Evolutionary conservation across 306 rosid species (phyloP), one percentile per base, ranked within the genome.

Genomic region (Styphnolobium japonicum): DNA sequence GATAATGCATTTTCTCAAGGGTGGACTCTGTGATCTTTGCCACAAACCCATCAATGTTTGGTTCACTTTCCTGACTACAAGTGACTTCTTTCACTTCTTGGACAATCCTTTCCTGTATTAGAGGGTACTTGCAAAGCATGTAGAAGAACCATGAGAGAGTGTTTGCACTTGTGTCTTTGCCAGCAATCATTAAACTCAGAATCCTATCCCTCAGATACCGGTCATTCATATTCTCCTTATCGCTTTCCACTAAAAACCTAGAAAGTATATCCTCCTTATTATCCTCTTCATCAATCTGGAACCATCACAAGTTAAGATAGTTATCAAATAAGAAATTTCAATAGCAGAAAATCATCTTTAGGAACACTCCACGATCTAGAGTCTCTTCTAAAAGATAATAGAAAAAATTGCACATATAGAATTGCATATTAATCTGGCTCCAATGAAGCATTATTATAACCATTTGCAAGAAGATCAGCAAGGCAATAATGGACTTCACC

Each of bases 111-210:
- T 87, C 83, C 43, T 85, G 91, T 5, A 87, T 56, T 0, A 85
- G 49, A 34, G 85, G 88, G 83, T 85, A 67, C 79, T 87, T 85
- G 79, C 87, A 85, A 8, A 87, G 34, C 91, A 85, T 79, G 82
- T 79, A 85, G 80, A 87, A 31, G 77, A 87, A 85, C 91, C 91
- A 87, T 3, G 91, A 85, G 10, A 87, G 77, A 10, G 91, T 82
- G 36, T 25, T 76, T 67, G 85, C 91, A 61, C 61, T 82, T 23
- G 87, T 34, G 64, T 87, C 91, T 77, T 82, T 87, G 42, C 88
- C 88, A 12, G 88, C 88, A 46, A 80, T 58, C 76, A 87, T 79
- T 27, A 87, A 87, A 45, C 21, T 87, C 71, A 87, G 56, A 73
- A 79, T 70, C 57, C 82, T 77, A 16, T 87, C 90, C 79, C 86